Evolutionary conservation across 2,329 filamentous ascomycete genomes (phyloP).

Genomic region (Beauveria rudraprayagi): DNA sequence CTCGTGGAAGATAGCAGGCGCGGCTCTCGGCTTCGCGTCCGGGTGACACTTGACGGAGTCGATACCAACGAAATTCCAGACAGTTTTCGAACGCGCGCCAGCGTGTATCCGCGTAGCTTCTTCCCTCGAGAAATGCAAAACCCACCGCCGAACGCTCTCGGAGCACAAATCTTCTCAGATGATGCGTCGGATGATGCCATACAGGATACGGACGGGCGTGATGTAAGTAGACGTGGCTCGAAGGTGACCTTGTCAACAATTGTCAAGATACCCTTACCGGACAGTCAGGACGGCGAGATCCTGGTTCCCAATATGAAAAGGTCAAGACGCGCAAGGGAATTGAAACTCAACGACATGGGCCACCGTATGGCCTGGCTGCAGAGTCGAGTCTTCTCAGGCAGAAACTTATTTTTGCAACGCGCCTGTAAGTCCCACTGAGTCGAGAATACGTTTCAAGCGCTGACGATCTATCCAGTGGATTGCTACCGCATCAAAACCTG

Average conservation of each 20-base stretch:
- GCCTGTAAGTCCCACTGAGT: conserved; percentile 58
- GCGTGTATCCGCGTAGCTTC: conserved; percentile 84
- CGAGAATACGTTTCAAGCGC: neutral
- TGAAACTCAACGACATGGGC: conserved; percentile 85
- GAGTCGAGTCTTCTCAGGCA: conserved; percentile 79
- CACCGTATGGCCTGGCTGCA: conserved; percentile 97
- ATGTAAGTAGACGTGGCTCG: conserved; percentile 27
- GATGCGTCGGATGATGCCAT: conserved; percentile 50
- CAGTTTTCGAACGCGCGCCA: conserved; percentile 83
- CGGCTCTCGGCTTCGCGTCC: conserved; percentile 73
- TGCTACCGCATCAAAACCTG: conserved; percentile 90
- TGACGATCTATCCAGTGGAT: conserved; percentile 55
- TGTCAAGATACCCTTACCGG: conserved; percentile 55
- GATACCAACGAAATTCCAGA: conserved; percentile 95
- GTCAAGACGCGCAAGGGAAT: conserved; percentile 66
- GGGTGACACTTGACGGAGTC: conserved; percentile 86
- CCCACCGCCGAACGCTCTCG: conserved; percentile 66
- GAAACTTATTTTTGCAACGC: conserved; percentile 82
- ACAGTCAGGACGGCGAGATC: conserved; percentile 66
- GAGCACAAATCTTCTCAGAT: conserved; percentile 66
- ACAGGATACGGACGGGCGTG: conserved; percentile 42
- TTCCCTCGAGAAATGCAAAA: conserved; percentile 91
- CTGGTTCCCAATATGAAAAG: conserved; percentile 67
- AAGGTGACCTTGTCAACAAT: conserved; percentile 29
- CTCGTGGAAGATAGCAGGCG: conserved; percentile 85